phyloP scores from a whole-genome alignment of 768 basidiomycete species.

The Xanthoconium stramineum region DNA sequence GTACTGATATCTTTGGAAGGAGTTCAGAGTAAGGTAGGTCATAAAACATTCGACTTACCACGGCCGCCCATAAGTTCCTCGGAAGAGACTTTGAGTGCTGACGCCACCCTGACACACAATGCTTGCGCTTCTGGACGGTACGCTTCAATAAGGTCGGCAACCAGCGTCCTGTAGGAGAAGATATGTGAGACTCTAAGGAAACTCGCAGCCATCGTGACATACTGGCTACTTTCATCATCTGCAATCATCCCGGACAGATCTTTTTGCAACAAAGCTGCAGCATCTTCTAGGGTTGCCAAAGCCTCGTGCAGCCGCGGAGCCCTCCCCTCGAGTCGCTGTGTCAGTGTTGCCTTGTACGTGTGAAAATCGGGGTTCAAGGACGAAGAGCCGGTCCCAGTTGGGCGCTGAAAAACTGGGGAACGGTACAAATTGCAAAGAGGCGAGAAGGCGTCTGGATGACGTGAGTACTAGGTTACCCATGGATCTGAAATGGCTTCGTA shows the following conservation, averaged over 20 bases:
- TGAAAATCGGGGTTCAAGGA: conserved; percentile 47
- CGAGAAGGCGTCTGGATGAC: conserved; percentile 41
- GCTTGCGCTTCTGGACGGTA: conserved; percentile 53
- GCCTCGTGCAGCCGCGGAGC: conserved; percentile 60
- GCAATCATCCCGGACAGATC: conserved; percentile 51
- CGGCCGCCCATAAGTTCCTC: conserved; percentile 28
- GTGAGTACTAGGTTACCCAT: conserved; percentile 10
- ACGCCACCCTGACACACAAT: conserved; percentile 41
- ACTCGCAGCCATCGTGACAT: conserved; percentile 17
- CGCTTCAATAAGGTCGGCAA: conserved; percentile 38
- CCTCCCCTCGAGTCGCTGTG: conserved; percentile 61
- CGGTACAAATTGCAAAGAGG: conserved; percentile 57
- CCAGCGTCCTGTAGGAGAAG: conserved; percentile 37
- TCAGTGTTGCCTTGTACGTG: conserved; percentile 58
- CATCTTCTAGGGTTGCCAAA: conserved; percentile 55
- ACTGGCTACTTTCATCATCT: conserved; percentile 45
- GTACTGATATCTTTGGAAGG: conserved; percentile 5
- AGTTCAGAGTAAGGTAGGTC: conserved; percentile 1
- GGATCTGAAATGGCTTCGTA: conserved; percentile 7
- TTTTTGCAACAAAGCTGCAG: conserved; percentile 53
- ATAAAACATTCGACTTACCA: conserved; percentile 31
- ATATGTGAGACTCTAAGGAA: not conserved
- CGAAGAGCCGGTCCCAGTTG: conserved; percentile 37
- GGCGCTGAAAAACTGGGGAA: conserved; percentile 45
- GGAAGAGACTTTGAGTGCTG: conserved; percentile 38